phyloP scores from a whole-genome alignment of 139 green algal species.

The Pseudopediastrum boryanum region DNA sequence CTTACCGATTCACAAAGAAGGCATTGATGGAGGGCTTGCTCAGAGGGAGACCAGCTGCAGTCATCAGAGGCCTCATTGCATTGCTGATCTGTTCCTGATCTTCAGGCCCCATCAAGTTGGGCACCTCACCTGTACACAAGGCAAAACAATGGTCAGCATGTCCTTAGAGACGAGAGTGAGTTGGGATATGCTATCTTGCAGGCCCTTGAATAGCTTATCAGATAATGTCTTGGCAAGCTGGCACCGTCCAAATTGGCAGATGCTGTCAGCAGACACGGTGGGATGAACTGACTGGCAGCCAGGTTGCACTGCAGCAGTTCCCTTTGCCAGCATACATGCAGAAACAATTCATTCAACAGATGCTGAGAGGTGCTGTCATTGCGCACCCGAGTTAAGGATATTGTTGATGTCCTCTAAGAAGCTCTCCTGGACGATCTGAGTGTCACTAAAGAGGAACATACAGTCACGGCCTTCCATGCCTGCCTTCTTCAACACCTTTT shows the following conservation, averaged over 20 bases:
- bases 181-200: too few relatives aligned
- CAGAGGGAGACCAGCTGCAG: constrained; percentile 53
- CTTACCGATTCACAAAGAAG: constrained; percentile 57
- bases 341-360: too few relatives aligned
- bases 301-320: too few relatives aligned
- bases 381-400: constrained; percentile 79
- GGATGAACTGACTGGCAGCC: too few relatives aligned
- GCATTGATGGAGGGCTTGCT: constrained; percentile 70
- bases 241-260: too few relatives aligned
- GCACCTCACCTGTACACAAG: constrained; percentile 50
- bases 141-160: not conserved
- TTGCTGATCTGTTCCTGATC: constrained; percentile 75
- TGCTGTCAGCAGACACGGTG: too few relatives aligned
- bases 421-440: constrained; percentile 81
- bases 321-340: too few relatives aligned
- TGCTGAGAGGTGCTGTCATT: not conserved
- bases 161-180: too few relatives aligned
- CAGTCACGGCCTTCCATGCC: constrained; percentile 76
- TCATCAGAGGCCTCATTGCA: constrained; percentile 69
- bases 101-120: constrained; percentile 74
- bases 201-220: too few relatives aligned
- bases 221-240: too few relatives aligned
- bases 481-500: constrained; percentile 71
- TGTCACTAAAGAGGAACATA: constrained; percentile 86
- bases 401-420: constrained; percentile 91